phyloP scores from a whole-genome alignment of 495 filamentous ascomycete species.

The Talaromyces thailandensis region DNA sequence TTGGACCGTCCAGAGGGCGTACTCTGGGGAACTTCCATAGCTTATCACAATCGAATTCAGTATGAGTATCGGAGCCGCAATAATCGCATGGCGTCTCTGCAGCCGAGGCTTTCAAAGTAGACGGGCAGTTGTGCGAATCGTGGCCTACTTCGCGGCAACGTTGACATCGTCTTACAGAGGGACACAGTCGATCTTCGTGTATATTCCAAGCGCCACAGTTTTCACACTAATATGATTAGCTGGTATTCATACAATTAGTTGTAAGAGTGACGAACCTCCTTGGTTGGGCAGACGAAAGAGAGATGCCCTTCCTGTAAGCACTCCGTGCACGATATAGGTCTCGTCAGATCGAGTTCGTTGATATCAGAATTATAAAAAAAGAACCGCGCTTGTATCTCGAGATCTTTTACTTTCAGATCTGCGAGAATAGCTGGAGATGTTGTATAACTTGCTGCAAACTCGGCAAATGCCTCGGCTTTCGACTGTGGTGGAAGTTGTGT shows the following conservation, averaged over 20 bases:
- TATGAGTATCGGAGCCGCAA: conserved; percentile 30
- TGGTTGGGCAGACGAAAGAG: conserved; percentile 32
- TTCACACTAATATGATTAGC: conserved; percentile 22
- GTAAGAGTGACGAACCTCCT: conserved; percentile 24
- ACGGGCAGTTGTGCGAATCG: conserved; percentile 24
- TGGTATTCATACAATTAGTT: background rate
- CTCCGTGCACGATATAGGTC: conserved; percentile 48
- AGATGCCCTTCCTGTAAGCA: conserved; percentile 39
- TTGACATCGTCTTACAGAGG: conserved; percentile 32
- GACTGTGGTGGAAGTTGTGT: conserved; percentile 9
- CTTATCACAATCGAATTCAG: conserved; percentile 34
- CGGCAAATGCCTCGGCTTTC: conserved; percentile 30
- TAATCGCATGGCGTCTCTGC: conserved; percentile 36
- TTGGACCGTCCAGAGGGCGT: conserved; percentile 14
- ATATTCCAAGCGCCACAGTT: conserved; percentile 33
- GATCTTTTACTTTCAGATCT: conserved; percentile 33
- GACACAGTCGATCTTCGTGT: conserved; percentile 30
- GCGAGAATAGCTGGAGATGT: conserved; percentile 26
- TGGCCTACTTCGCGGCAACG: conserved; percentile 40
- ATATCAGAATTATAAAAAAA: conserved; percentile 50
- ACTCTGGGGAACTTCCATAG: conserved; percentile 27
- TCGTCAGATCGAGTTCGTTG: conserved; percentile 52
- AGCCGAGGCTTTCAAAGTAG: conserved; percentile 26
- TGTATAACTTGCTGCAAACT: conserved; percentile 27
- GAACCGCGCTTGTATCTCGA: conserved; percentile 28